Conservation (phyloP, 371 early-diverging fungal genomes). For the Haplosporangium sp. region DNA sequence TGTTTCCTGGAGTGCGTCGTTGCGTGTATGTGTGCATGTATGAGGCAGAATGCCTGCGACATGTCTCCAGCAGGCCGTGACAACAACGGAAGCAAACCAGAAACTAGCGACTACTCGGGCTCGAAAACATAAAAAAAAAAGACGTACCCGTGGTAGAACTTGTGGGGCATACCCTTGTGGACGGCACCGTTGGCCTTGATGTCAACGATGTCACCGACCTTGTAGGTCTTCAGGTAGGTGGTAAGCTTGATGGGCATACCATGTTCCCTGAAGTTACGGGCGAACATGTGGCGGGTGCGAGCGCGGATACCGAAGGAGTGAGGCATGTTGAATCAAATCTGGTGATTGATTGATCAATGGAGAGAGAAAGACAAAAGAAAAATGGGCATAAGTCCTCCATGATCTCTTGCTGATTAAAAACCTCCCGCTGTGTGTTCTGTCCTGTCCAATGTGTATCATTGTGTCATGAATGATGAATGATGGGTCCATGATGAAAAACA, state of each 20-base stretch:
- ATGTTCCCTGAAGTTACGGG: conserved; percentile 89
- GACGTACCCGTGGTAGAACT: conserved; percentile 98
- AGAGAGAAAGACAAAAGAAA: not conserved
- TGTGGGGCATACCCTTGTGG: conserved; percentile 99
- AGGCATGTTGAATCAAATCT: conserved; percentile 65
- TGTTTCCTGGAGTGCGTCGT: no score
- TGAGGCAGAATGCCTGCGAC: no score
- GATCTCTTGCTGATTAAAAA: no score
- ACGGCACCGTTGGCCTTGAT: conserved; percentile 96
- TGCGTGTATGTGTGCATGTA: no score
- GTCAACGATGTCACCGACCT: conserved; percentile 97
- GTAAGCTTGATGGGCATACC: conserved; percentile 85
- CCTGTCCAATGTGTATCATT: no score
- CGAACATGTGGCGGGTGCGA: conserved; percentile 98
- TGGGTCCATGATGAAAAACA: no score
- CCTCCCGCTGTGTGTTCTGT: no score
- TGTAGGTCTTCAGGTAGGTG: conserved; percentile 83
- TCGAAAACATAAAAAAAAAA: no score
- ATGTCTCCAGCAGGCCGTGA: no score
- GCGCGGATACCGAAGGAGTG: conserved; percentile 98
- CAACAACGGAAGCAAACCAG: no score
- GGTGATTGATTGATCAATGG: not conserved
- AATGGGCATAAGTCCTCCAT: conserved; percentile 8
- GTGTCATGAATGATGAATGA: conserved; percentile 1
- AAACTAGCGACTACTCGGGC: no score